A percentile compares a stretch with the other conserved stretches of the same genome.
Conservation (phyloP, 2,329 filamentous ascomycete species). For the Orbilia ellipsospora region DNA sequence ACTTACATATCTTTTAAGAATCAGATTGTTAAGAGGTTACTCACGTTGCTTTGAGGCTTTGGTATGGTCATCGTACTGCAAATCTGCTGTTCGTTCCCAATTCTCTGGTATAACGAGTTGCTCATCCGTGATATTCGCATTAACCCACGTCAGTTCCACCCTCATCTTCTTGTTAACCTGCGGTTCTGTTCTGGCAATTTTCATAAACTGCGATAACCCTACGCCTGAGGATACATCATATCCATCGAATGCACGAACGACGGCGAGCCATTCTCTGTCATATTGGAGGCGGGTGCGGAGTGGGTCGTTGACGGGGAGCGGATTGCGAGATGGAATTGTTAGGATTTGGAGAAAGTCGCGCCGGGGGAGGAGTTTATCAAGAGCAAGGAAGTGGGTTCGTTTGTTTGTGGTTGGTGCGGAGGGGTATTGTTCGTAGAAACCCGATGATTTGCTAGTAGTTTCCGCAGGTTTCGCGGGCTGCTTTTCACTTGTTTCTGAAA, state of each 20-base stretch:
- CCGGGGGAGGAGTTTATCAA: slow-evolving; percentile 88
- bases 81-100: slow-evolving; percentile 79
- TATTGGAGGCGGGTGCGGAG: slow-evolving; percentile 75
- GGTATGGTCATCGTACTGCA: slow-evolving; percentile 71
- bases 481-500: slow-evolving; percentile 55
- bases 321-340: slow-evolving; percentile 69
- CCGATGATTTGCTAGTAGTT: slow-evolving; percentile 68
- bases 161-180: slow-evolving; percentile 75
- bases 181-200: slow-evolving; percentile 67
- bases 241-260: slow-evolving; percentile 78
- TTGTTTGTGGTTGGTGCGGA: slow-evolving; percentile 69
- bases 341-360: slow-evolving; percentile 85
- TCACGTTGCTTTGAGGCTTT: slow-evolving; percentile 71
- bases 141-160: slow-evolving; percentile 79
- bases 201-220: slow-evolving; percentile 69
- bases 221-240: slow-evolving; percentile 68
- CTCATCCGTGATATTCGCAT: slow-evolving; percentile 73
- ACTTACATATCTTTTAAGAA: no score
- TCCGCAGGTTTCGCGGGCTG: not conserved
- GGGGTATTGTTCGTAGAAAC: slow-evolving; percentile 50
- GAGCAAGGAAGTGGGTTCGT: slow-evolving; percentile 82
- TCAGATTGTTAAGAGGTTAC: not conserved
- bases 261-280: slow-evolving; percentile 94
- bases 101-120: slow-evolving; percentile 79
- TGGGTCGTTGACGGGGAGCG: slow-evolving; percentile 57